These are phyloP conservation scores for Mortierella alpina DNA, from an alignment of 192 early-diverging fungal genomes.

Conservation along the genomic window DNA sequence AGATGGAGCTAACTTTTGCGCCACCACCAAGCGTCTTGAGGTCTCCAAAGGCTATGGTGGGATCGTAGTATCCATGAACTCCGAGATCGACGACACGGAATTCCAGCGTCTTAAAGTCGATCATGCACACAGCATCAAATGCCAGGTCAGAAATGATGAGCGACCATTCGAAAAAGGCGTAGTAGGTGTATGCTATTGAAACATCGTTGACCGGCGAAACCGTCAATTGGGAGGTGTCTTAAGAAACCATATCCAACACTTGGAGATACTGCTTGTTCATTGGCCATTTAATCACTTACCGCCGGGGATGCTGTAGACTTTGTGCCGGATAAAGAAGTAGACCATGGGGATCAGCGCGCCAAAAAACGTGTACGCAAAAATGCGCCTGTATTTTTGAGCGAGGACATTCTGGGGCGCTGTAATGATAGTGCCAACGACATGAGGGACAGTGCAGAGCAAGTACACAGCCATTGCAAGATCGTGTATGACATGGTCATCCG, in stretches of 20 bases:
- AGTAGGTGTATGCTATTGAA: conserved; percentile 74
- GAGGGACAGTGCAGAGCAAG: conserved; percentile 81
- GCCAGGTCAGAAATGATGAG: conserved; percentile 81
- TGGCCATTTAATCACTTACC: conserved; percentile 41
- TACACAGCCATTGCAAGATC: conserved; percentile 86
- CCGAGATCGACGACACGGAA: conserved; percentile 59
- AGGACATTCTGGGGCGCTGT: conserved; percentile 57
- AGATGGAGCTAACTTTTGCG: conserved; percentile 1
- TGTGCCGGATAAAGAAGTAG: conserved; percentile 83
- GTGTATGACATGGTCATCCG: conserved; percentile 82
- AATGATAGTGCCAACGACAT: conserved; percentile 72
- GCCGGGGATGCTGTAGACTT: conserved; percentile 76
- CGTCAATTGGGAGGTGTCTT: too few relatives aligned
- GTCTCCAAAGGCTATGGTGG: conserved; percentile 10
- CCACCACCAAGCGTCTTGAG: conserved; percentile 47
- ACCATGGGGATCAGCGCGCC: conserved; percentile 78
- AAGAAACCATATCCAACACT: too few relatives aligned
- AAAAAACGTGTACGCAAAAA: conserved; percentile 73
- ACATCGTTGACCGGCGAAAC: too few relatives aligned
- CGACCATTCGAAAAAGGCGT: conserved; percentile 88
- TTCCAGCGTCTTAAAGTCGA: conserved; percentile 72
- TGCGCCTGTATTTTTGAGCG: conserved; percentile 64
- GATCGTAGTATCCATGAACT: conserved; percentile 14
- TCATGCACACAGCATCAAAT: conserved; percentile 77
- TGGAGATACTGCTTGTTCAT: too few relatives aligned